Percentiles rank a stretch among this genome's conserved stretches.
phyloP scores from a whole-genome alignment of 441 rosid species.

The Brassica balearica region DNA sequence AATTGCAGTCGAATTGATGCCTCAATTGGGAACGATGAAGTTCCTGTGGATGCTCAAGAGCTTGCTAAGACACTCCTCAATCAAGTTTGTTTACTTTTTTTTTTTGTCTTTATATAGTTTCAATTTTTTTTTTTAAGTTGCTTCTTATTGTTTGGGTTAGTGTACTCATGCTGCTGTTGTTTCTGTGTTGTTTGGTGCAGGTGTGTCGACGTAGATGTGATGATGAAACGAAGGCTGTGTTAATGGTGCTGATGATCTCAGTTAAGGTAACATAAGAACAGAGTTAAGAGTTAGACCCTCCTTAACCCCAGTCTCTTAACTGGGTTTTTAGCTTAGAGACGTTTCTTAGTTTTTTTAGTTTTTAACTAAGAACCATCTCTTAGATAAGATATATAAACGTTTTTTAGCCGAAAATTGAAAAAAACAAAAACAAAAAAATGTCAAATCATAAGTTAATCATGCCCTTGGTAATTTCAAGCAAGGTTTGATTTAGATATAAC shows the following conservation, averaged over 20 bases:
- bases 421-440: no score
- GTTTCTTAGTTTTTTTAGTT: no score
- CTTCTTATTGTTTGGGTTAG: conserved; percentile 8
- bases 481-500: background rate
- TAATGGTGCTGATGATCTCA: conserved; percentile 86
- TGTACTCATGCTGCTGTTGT: background rate
- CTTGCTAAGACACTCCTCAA: conserved; percentile 53
- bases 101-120: background rate
- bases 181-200: conserved; percentile 47
- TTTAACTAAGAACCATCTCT: no score
- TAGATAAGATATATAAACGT: no score
- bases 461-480: no score
- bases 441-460: no score
- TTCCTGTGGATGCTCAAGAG: conserved; percentile 51
- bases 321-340: no score
- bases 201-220: conserved; percentile 54
- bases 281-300: no score
- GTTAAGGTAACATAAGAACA: conserved; percentile 63
- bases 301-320: no score
- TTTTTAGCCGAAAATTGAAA: no score
- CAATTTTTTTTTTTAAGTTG: background rate
- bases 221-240: conserved; percentile 47
- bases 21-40: conserved; percentile 64
- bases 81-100: conserved; percentile 48
- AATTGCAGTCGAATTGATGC: conserved; percentile 77